phyloP scores from a whole-genome alignment of 2,329 filamentous ascomycete genomes.

The Microdochium paspali region DNA sequence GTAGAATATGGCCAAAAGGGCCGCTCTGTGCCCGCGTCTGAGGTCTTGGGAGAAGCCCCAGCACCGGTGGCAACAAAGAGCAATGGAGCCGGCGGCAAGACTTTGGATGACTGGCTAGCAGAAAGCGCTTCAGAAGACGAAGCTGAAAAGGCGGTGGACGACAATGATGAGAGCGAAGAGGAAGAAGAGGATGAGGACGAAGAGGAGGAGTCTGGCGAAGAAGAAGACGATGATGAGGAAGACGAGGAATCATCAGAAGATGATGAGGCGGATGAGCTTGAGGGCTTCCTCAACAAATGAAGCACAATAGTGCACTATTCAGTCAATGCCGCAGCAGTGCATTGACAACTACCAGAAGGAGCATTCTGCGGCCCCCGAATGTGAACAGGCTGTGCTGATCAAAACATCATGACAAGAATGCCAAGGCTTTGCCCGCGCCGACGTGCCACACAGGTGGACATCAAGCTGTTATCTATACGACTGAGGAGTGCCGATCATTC shows the following conservation, averaged over 20 bases:
- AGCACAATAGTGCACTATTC: neutral
- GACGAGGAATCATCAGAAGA: conserved; percentile 28
- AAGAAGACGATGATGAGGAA: conserved; percentile 33
- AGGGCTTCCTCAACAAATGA: conserved; percentile 8
- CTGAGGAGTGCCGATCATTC: neutral
- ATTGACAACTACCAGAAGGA: too few relatives aligned
- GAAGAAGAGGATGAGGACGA: conserved; percentile 40
- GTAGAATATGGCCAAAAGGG: conserved; percentile 27
- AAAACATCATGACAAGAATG: too few relatives aligned
- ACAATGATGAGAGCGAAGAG: conserved; percentile 40
- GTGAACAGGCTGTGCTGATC: too few relatives aligned
- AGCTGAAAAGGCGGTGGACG: conserved; percentile 38
- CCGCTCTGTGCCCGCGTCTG: conserved; percentile 45
- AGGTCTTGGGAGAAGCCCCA: conserved; percentile 52
- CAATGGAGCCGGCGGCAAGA: conserved; percentile 59
- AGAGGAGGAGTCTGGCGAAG: conserved; percentile 34
- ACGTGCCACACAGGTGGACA: neutral
- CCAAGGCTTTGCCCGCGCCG: too few relatives aligned
- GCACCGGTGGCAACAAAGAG: conserved; percentile 25
- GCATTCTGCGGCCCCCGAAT: too few relatives aligned
- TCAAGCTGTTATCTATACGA: neutral
- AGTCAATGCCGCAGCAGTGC: too few relatives aligned
- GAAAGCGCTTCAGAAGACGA: conserved; percentile 51
- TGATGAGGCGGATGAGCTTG: conserved; percentile 31
- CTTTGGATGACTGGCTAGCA: conserved; percentile 86